Conservation (phyloP, 75 land plant species). For the Cryptomeria japonica region DNA sequence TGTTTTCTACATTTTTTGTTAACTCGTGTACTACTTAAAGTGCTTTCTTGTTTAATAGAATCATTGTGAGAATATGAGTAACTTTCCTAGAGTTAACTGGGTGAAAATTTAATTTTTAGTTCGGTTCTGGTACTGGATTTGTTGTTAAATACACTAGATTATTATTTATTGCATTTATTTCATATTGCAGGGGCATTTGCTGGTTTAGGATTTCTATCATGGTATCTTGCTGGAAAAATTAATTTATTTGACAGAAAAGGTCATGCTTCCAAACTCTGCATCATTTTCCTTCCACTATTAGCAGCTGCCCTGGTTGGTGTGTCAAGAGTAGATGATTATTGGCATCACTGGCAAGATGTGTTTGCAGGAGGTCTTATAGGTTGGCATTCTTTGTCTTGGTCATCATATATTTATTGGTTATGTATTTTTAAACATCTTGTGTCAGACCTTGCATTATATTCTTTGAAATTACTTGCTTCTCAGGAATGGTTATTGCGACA, state of each 20-base stretch:
- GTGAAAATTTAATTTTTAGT: not conserved
- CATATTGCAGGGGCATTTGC: constrained; percentile 71
- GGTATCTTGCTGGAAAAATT: constrained; percentile 73
- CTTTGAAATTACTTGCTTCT: not conserved
- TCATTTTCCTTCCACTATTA: constrained; percentile 49
- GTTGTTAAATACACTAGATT: not conserved
- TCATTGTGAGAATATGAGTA: not conserved
- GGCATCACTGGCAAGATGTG: constrained; percentile 65
- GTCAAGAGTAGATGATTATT: constrained; percentile 61
- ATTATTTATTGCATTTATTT: not conserved
- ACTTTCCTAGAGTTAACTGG: not conserved
- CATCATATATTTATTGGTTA: not conserved
- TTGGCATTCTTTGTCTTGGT: constrained; percentile 13
- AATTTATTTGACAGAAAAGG: constrained; percentile 60
- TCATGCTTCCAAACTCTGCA: constrained; percentile 62
- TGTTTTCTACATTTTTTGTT: not conserved
- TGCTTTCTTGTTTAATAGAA: not conserved
- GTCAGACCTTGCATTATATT: not conserved
- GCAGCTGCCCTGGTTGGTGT: constrained; percentile 40
- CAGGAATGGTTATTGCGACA: constrained; percentile 26
- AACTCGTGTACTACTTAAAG: not conserved
- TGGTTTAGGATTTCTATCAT: constrained; percentile 62
- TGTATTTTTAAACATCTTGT: not conserved
- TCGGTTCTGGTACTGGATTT: not conserved
- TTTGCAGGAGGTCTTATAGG: constrained; percentile 53